phyloP scores from a whole-genome alignment of 2,329 filamentous ascomycete species.

The Trichoderma aggressivum region DNA sequence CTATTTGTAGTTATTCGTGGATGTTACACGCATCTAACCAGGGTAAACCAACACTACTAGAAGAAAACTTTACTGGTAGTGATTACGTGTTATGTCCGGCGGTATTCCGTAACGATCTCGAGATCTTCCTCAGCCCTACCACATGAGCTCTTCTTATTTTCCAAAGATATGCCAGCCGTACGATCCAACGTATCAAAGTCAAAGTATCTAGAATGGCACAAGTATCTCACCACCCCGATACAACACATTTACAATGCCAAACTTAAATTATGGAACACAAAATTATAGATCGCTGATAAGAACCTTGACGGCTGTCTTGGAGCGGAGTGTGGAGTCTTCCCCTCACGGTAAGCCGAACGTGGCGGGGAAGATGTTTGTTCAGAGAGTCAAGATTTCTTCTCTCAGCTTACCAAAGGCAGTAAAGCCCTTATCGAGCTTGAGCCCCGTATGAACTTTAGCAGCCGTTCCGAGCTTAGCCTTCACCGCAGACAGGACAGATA shows the following conservation, averaged over 20 bases:
- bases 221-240: not conserved
- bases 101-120: not conserved
- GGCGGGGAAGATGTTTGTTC: not conserved
- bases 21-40: not conserved
- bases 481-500: not conserved
- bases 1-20: not conserved
- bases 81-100: not conserved
- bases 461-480: slow-evolving; percentile 6
- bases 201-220: not conserved
- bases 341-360: not conserved
- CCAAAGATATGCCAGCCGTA: too few relatives aligned
- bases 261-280: not conserved
- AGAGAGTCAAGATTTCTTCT: not conserved
- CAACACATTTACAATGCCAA: not conserved
- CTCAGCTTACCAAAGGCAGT: slow-evolving; percentile 1
- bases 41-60: not conserved
- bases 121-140: not conserved
- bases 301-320: not conserved
- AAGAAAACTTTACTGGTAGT: not conserved
- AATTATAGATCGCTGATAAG: not conserved
- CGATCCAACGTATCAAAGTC: not conserved
- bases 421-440: not conserved
- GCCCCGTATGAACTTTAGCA: slow-evolving; percentile 9
- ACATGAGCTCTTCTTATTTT: not conserved
- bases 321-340: slow-evolving; percentile 9